Evolutionary conservation across 208 protist species (phyloP), one percentile per base, ranked within the genome.

Genomic region (Leishmania major): DNA sequence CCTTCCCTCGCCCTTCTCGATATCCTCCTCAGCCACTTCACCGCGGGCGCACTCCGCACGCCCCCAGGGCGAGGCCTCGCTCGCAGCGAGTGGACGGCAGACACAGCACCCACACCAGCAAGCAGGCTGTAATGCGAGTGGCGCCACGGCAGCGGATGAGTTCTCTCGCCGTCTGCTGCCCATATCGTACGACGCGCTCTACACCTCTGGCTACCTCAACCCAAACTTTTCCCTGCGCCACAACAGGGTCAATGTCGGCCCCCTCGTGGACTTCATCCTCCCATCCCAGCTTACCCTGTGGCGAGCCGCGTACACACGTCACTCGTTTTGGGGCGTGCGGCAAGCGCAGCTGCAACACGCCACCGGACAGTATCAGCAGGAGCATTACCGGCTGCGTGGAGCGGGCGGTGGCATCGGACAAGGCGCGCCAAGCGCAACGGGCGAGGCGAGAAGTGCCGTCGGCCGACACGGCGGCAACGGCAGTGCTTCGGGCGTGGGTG

Each of bases 161-260:
- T 89, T 89, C 47, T 35, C 37, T 25, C 62, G 62, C 28, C 90
- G 88, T 11, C 83, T 89, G 31, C 77, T 91, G 31, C 79, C 75
- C 28, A 60, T 93, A 49, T 91, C 90, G 2, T 45, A 82, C 74
- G 88, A 90, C 53, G 90, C 90, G 22, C 80, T 91, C 59, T 77
- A 77, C 73, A 75, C 69, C 70, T 92, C 88, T 35, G 88, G 88
- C 69, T 87, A 89, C 40, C 71, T 93, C 5, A 91, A 93, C 81
- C 82, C 88, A 6, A 72, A 91, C 31, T 93, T 93, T 70, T 92
- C 87, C 28, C 75, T 93, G 13, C 47, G 71, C 8, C 71, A 92
- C 77, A 93, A 93, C 78, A 74, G 85, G 51, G 28, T 83, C 4
- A 1, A 78, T 15, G 79, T 93, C 57, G 90, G 90, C 0, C 90